phyloP scores from a whole-genome alignment of 257 asterid genomes.

The Penstemon eatonii region DNA sequence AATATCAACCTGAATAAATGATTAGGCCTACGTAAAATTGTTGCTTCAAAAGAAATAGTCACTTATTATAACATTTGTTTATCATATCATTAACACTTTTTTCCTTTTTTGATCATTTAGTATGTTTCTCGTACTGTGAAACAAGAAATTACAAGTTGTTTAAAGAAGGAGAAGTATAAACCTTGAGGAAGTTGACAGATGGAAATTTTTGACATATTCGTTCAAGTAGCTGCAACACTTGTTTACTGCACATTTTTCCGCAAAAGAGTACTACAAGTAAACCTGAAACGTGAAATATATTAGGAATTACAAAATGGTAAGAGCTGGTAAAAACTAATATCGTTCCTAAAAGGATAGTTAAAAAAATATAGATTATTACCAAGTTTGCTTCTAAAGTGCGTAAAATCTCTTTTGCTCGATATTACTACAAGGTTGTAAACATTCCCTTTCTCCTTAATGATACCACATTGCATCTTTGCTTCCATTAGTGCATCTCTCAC shows the following conservation, averaged over 20 bases:
- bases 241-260: constrained; percentile 3
- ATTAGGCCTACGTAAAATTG: background rate
- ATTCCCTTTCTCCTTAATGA: constrained; percentile 2
- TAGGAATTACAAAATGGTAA: background rate
- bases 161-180: background rate
- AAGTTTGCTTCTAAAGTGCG: constrained; percentile 6
- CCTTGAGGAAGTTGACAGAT: constrained; percentile 22
- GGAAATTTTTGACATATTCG: constrained; percentile 3
- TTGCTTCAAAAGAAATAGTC: background rate
- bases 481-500: constrained; percentile 36
- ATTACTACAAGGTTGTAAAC: constrained; percentile 9
- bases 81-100: background rate
- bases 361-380: background rate
- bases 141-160: too few relatives aligned
- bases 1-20: constrained; percentile 24
- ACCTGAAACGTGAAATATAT: background rate
- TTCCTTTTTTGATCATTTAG: too few relatives aligned
- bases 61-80: background rate
- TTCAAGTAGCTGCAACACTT: constrained; percentile 16
- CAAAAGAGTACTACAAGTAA: constrained; percentile 2
- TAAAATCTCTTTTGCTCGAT: constrained; percentile 18
- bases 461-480: constrained; percentile 39
- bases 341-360: background rate
- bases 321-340: background rate
- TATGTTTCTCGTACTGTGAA: too few relatives aligned